Evolutionary conservation across 2,329 filamentous ascomycete genomes (phyloP), one percentile per base, ranked within the genome.

Genomic region (Pseudogymnoascus sp.): DNA sequence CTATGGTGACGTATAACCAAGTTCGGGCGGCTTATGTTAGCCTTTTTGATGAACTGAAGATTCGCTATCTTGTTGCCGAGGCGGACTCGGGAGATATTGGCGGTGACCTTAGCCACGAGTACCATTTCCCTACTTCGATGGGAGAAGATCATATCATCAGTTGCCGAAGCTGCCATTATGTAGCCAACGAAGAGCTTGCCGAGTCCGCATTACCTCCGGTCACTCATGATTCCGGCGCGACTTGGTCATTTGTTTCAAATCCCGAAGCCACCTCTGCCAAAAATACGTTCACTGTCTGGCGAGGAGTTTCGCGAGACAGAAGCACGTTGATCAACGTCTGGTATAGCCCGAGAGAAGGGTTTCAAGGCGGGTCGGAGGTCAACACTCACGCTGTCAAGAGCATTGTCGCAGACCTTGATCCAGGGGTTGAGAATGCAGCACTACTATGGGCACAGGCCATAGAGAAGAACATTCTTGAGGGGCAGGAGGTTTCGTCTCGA

Each of bases 21-120:
- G 91, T 96, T 2, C 85, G 89, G 60, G 74, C 75, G 39, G 88
- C 89, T 1, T 99, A 99, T 73, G 80, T 79, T 11, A 81, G 81
- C 16, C 83, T 99, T 61, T 96, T 99, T 70, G 78, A 89, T 51
- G 90, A 96, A 64, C 79, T 99, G 36, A 91, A 88, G 68, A 75
- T 99, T 12, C 91, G 91, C 0, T 91, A 95, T 68, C 75, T 96
- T 0, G 87, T 96, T 18, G 93, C 93, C 1, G 86, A 91, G 69
- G 95, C 95, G 5, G 93, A 93, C 73, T 97, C 93, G 0, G 95
- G 95, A n/a, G 90, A 91, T 68, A 99, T 99, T 84, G 95, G 95
- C 34, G 95, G 95, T 11, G 88, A 87, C 68, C 77, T 96, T 39
- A 97, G 93, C 74, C 95, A 99, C 73, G 95, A 99, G 71, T 99